Percentiles rank a stretch among this genome's conserved stretches.
Evolutionary conservation across 1,284 basidiomycete species (phyloP).

Genomic region (Malassezia pachydermatis): DNA sequence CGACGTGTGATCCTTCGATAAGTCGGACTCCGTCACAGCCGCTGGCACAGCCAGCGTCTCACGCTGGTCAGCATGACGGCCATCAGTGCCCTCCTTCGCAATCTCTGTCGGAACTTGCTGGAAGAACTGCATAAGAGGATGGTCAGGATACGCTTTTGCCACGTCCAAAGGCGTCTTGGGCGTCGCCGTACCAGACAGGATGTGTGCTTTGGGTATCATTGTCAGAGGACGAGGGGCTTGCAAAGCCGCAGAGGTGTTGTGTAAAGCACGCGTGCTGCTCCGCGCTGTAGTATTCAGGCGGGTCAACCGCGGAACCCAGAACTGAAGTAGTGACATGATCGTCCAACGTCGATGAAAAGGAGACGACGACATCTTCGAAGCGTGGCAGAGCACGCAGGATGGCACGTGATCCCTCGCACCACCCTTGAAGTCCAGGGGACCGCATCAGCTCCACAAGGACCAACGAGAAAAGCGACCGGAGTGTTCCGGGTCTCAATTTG

Average conservation of each 20-base stretch:
- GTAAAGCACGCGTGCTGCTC: too few species aligned
- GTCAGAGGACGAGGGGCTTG: constrained; percentile 12
- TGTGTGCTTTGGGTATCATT: constrained; percentile 19
- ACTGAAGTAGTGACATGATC: too few species aligned
- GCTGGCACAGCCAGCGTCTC: constrained; percentile 24
- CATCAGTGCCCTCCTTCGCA: constrained; percentile 17
- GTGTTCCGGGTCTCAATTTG: too few species aligned
- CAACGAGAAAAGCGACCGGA: too few species aligned
- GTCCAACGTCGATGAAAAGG: too few species aligned
- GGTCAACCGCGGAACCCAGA: too few species aligned
- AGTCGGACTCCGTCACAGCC: constrained; percentile 22
- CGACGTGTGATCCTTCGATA: constrained; percentile 22
- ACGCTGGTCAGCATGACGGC: constrained; percentile 18
- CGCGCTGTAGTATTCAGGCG: too few species aligned
- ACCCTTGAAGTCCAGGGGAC: too few species aligned
- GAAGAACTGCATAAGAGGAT: constrained; percentile 43
- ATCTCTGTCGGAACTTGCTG: constrained; percentile 21
- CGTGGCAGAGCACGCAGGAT: too few species aligned
- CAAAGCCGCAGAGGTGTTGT: background rate
- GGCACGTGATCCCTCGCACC: too few species aligned
- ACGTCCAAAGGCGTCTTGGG: constrained; percentile 13
- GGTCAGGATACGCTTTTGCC: constrained; percentile 29
- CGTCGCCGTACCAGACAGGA: constrained; percentile 16
- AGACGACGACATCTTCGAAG: too few species aligned
- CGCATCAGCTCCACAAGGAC: too few species aligned